Evolutionary conservation across 179 eudicot species (phyloP), one percentile per base, ranked within the genome.

Genomic region (Spergularia azorica): DNA sequence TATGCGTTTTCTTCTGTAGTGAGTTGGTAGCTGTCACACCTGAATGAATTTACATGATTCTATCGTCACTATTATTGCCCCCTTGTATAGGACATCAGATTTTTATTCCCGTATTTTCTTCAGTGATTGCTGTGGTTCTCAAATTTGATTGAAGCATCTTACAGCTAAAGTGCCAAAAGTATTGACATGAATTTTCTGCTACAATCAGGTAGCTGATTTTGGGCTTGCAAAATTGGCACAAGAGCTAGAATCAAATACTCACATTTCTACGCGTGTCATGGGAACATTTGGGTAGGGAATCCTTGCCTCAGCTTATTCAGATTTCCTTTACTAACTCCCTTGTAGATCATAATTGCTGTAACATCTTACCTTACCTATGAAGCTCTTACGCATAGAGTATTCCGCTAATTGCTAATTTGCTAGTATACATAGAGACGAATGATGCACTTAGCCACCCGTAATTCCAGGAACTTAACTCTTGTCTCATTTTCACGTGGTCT

Each of bases 221-320:
- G 98, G 98, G 67, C 89, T 95, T 74, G 98, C 98, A 71, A 95
- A 90, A 86, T 73, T 93, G 80, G 93, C 97, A 75, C 84, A 83
- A 57, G 88, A 86, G 75, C 71, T 82, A 83, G 97, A 93, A 65
- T 74, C 88, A 60, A 85, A 90, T 79, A 87, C 98, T 7, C 98
- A 95, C 66, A 90, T 95, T 74, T 85, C 97, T 13, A 95, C 98
- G 13, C 97, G 98, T 70, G 98, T 95, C 75, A 91, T 95, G 97
- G 98, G 98, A 83, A 95, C 98, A 50, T 95, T 95, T 72, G 98
- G 98, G 98, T 95, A 83, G 71, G 86, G 76, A 67, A 66, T 13
- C 67, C 17, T 13, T 16, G 20, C 48, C 65, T 62, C 32, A 46
- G n/a, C 68, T 61, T 18, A 14, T 66, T 50, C 21, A 54, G 26